Conservation (phyloP, 1,139 yeast species). For the Hansenula sp. region DNA sequence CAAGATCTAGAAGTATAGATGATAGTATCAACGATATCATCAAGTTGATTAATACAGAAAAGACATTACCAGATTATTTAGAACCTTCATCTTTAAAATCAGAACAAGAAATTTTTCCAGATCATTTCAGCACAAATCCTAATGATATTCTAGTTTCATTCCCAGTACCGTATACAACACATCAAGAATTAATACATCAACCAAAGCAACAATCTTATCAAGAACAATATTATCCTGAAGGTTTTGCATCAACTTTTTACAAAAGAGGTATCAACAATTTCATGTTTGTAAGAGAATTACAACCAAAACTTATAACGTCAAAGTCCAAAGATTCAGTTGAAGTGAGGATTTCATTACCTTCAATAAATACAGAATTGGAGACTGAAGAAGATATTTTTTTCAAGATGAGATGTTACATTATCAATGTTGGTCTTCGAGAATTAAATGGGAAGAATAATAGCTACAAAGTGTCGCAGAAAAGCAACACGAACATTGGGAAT, state of each 20-base stretch:
- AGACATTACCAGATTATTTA: background rate
- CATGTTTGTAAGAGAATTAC: conserved; percentile 41
- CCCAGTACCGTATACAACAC: conserved; percentile 4
- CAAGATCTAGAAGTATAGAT: background rate
- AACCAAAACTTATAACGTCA: conserved; percentile 34
- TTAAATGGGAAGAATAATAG: conserved; percentile 24
- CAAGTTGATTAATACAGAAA: background rate
- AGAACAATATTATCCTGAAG: conserved; percentile 31
- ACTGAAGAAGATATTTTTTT: conserved; percentile 7
- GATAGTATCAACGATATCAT: conserved; percentile 1
- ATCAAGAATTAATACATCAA: background rate
- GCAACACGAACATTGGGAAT: background rate
- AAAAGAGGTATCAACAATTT: conserved; percentile 37
- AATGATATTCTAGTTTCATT: conserved; percentile 13
- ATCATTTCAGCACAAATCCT: background rate
- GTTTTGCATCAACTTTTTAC: conserved; percentile 40
- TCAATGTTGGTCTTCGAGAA: conserved; percentile 32
- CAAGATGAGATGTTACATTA: conserved; percentile 28
- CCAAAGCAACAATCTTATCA: background rate
- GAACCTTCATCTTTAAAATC: background rate
- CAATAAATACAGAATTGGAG: conserved; percentile 8
- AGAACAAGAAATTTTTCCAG: background rate
- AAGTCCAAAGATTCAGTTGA: conserved; percentile 30
- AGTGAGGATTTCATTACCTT: conserved; percentile 26
- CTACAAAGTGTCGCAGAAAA: background rate